Percentiles rank a stretch among this genome's conserved stretches.
phyloP scores from a whole-genome alignment of 192 early-diverging fungal genomes.

The Mortierella claussenii region DNA sequence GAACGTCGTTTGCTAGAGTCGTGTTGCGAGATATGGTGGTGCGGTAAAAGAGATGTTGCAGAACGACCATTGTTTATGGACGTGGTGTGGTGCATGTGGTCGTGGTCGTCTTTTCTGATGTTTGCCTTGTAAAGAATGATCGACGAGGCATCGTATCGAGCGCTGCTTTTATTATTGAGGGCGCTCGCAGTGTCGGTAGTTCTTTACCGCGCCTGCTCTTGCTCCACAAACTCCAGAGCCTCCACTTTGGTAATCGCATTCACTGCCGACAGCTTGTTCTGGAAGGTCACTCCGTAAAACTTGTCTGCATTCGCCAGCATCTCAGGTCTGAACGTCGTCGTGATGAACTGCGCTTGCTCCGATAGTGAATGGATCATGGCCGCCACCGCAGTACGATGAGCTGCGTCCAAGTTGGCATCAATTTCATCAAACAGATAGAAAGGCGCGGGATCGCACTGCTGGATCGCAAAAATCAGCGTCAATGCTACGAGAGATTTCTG shows the following conservation, averaged over 20 bases:
- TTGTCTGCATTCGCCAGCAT: slow-evolving; percentile 91
- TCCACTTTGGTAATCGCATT: slow-evolving; percentile 77
- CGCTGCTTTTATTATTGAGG: no score
- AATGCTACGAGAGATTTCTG: slow-evolving; percentile 98
- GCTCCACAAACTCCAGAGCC: slow-evolving; percentile 75
- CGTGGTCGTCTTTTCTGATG: no score
- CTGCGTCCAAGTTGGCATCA: slow-evolving; percentile 96
- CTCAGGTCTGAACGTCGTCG: slow-evolving; percentile 98
- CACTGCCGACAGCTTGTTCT: slow-evolving; percentile 92
- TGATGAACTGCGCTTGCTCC: slow-evolving; percentile 92
- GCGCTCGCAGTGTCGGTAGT: no score
- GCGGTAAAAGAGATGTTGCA: no score
- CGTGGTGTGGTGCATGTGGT: no score
- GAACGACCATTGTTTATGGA: no score
- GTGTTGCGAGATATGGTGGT: no score
- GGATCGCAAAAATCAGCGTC: slow-evolving; percentile 98
- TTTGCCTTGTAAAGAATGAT: no score
- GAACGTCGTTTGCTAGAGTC: no score
- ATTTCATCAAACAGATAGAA: slow-evolving; percentile 99
- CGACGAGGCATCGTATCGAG: no score
- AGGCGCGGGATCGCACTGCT: slow-evolving; percentile 97
- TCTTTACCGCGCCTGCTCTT: slow-evolving; percentile 49
- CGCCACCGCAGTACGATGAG: slow-evolving; percentile 94
- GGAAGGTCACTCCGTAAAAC: slow-evolving; percentile 98
- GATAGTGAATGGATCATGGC: slow-evolving; percentile 93